phyloP scores from a whole-genome alignment of 2,329 filamentous ascomycete species.

The Clarireedia monteithiana region DNA sequence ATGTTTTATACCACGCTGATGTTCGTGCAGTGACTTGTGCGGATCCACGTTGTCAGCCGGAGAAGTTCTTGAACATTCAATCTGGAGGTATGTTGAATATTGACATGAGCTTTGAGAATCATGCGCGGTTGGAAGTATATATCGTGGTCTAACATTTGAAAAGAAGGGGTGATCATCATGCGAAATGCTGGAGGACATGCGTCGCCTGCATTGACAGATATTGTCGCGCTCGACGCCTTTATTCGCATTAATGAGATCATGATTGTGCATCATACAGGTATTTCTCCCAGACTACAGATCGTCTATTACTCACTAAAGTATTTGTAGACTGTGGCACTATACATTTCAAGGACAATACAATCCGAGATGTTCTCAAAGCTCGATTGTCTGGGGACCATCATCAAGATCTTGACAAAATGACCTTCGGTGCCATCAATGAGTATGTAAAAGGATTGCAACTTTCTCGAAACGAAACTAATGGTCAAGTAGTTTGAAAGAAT shows the following conservation, averaged over 20 bases:
- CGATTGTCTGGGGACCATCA: conserved; percentile 12
- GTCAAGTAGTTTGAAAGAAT: conserved; percentile 15
- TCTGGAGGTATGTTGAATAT: background rate
- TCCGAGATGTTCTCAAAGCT: conserved; percentile 18
- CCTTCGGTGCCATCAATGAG: conserved; percentile 24
- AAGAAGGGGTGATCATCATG: conserved; percentile 17
- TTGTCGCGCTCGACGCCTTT: conserved; percentile 20
- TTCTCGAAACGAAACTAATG: background rate
- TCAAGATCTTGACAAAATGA: conserved; percentile 18
- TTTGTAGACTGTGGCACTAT: conserved; percentile 19
- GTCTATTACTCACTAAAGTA: no score
- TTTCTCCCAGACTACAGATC: background rate
- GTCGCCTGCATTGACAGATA: conserved; percentile 15
- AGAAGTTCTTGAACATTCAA: conserved; percentile 11
- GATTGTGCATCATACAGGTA: conserved; percentile 27
- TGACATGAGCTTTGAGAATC: no score
- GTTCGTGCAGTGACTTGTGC: conserved; percentile 7
- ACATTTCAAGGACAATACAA: conserved; percentile 16
- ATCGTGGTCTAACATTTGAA: background rate
- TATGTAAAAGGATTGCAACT: conserved; percentile 4
- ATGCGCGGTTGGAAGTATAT: background rate
- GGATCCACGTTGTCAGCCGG: conserved; percentile 8
- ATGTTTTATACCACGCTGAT: no score
- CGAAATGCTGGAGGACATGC: conserved; percentile 22
- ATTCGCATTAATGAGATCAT: conserved; percentile 20